Conservation (phyloP, 2,329 filamentous ascomycete genomes). For the Trichoderma sp. region DNA sequence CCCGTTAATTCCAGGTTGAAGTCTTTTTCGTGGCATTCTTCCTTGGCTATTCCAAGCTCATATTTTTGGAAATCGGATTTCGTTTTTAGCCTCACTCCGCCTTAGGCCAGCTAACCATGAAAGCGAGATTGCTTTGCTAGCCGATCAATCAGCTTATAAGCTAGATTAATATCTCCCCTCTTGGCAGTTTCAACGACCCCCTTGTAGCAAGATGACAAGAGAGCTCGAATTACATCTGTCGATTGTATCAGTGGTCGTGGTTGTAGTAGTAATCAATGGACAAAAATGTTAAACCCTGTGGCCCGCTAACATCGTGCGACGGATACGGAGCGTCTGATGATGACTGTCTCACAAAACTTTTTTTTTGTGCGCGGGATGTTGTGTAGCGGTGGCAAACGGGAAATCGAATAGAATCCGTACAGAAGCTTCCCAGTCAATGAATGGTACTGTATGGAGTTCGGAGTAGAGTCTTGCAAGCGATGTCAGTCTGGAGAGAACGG, state of each 20-base stretch:
- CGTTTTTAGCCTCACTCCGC: neutral
- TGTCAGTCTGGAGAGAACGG: neutral
- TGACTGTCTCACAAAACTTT: neutral
- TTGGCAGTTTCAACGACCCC: conserved; percentile 1
- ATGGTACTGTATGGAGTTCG: neutral
- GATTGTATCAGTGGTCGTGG: neutral
- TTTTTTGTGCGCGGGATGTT: neutral
- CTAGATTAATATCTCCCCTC: conserved; percentile 1
- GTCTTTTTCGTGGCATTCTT: neutral
- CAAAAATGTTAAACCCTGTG: neutral
- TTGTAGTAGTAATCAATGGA: neutral
- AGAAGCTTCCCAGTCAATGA: neutral
- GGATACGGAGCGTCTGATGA: conserved; percentile 14
- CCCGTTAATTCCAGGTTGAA: neutral
- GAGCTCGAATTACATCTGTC: neutral
- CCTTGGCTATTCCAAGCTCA: neutral
- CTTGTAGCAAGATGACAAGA: neutral
- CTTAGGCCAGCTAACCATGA: neutral
- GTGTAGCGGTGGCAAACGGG: neutral
- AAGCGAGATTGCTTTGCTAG: conserved; percentile 2
- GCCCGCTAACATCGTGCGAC: conserved; percentile 13
- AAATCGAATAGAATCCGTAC: neutral
- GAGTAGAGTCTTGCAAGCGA: neutral
- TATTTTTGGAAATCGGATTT: neutral
- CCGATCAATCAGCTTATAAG: neutral